Evolutionary conservation across 2,329 filamentous ascomycete species (phyloP).

Genomic region (Lecanoromycetidae sp.): DNA sequence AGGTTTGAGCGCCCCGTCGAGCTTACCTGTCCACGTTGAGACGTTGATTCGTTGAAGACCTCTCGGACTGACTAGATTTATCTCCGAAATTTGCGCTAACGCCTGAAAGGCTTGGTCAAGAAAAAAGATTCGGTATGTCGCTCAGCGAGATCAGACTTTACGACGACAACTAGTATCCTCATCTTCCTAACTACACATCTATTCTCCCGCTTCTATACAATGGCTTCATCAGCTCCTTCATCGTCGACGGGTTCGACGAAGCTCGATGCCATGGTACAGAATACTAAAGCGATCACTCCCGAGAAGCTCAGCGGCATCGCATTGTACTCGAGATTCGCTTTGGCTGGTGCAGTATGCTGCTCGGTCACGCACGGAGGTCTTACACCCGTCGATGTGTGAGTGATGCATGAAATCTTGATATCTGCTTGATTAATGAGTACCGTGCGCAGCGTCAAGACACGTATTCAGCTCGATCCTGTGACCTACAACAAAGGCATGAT

Average conservation of each 20-base stretch:
- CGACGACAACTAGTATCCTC: not conserved
- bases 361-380: conserved; percentile 93
- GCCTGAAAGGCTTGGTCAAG: too few relatives aligned
- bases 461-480: conserved; percentile 80
- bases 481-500: conserved; percentile 84
- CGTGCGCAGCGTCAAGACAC: conserved; percentile 73
- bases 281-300: conserved; percentile 34
- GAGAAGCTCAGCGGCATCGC: conserved; percentile 48
- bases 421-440: conserved; percentile 19
- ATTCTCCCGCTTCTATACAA: conserved; percentile 22
- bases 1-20: too few relatives aligned
- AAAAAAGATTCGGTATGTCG: conserved; percentile 1
- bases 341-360: conserved; percentile 96
- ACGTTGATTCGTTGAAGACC: too few relatives aligned
- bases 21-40: too few relatives aligned
- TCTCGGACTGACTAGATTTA: too few relatives aligned
- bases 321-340: conserved; percentile 92
- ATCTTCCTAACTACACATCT: not conserved
- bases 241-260: conserved; percentile 40
- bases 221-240: conserved; percentile 34
- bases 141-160: too few relatives aligned
- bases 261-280: conserved; percentile 41
- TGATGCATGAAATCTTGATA: conserved; percentile 27
- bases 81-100: too few relatives aligned
- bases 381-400: conserved; percentile 99